These are phyloP conservation scores for Acacia melanoxylon DNA, from an alignment of 306 rosid species.

Conservation along the genomic window DNA sequence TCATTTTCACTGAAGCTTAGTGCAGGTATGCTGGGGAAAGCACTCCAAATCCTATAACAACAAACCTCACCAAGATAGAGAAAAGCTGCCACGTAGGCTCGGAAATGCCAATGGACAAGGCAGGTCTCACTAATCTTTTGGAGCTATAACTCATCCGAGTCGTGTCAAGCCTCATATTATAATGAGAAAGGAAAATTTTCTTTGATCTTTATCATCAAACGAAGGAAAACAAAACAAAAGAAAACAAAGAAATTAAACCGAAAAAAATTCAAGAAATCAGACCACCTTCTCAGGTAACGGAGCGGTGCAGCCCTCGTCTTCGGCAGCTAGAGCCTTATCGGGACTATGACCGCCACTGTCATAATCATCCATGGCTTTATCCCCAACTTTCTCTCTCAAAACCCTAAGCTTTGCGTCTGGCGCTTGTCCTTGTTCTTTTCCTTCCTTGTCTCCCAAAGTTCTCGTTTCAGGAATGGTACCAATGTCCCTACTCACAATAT, in stretches of 20 bases:
- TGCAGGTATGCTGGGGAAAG: background rate
- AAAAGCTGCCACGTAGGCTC: background rate
- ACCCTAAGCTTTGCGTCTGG: constrained; percentile 27
- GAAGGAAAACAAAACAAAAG: background rate
- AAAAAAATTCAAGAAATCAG: background rate
- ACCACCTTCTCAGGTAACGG: constrained; percentile 90
- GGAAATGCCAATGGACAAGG: background rate
- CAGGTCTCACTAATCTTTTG: background rate
- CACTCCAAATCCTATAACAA: background rate
- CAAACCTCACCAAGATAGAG: background rate
- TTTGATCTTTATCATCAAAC: background rate
- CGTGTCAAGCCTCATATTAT: background rate
- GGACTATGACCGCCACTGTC: constrained; percentile 80
- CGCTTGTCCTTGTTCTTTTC: background rate
- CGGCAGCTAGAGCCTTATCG: constrained; percentile 67
- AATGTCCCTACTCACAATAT: constrained; percentile 16
- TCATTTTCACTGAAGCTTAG: background rate
- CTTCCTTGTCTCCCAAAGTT: constrained; percentile 29
- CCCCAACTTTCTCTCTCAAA: constrained; percentile 32
- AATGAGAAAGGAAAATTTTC: background rate
- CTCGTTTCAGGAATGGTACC: constrained; percentile 18
- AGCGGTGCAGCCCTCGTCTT: constrained; percentile 66
- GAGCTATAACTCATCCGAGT: background rate
- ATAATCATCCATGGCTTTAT: constrained; percentile 66
- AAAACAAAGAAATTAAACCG: background rate